A percentile compares a stretch with the other conserved stretches of the same genome.
Conservation (phyloP, 495 filamentous ascomycete species). For the Aspergillus bridgeri region DNA sequence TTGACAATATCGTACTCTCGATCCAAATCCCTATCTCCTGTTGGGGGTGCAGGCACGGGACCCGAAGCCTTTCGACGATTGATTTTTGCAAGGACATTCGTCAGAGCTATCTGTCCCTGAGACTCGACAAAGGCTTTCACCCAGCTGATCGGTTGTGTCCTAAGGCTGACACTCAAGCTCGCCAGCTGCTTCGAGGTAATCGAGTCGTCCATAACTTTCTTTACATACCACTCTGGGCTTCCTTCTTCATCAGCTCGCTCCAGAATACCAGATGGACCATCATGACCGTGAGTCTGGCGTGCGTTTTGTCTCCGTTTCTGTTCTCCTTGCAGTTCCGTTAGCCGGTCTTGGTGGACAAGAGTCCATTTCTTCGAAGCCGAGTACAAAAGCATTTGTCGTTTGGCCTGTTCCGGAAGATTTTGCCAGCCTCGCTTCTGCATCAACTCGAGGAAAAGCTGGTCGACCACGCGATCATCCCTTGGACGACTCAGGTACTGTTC, state of each 20-base stretch:
- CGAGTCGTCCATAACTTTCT: constrained; percentile 91
- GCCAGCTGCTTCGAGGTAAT: constrained; percentile 88
- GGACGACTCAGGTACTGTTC: constrained; percentile 63
- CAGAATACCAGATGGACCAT: constrained; percentile 62
- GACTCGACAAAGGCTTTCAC: constrained; percentile 96
- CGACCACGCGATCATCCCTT: constrained; percentile 80
- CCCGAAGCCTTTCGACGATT: constrained; percentile 81
- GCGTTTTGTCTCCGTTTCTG: constrained; percentile 79
- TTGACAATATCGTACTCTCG: constrained; percentile 97
- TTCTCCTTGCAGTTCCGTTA: constrained; percentile 90
- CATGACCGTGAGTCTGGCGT: constrained; percentile 56
- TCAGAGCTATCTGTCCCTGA: constrained; percentile 93
- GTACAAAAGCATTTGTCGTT: constrained; percentile 92
- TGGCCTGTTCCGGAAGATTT: constrained; percentile 91
- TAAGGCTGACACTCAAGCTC: constrained; percentile 86
- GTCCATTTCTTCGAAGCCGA: constrained; percentile 96
- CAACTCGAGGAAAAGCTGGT: constrained; percentile 84
- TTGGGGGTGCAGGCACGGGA: constrained; percentile 60
- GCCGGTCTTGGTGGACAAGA: constrained; percentile 87
- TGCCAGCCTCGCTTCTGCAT: constrained; percentile 99
- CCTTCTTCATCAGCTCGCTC: constrained; percentile 86
- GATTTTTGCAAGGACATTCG: constrained; percentile 88
- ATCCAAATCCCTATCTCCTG: constrained; percentile 81
- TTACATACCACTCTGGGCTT: constrained; percentile 97
- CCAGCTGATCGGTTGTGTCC: constrained; percentile 96